These are phyloP conservation scores for Hyaloraphidium curvatum DNA, from an alignment of 192 early-diverging fungal species.

Conservation along the genomic window DNA sequence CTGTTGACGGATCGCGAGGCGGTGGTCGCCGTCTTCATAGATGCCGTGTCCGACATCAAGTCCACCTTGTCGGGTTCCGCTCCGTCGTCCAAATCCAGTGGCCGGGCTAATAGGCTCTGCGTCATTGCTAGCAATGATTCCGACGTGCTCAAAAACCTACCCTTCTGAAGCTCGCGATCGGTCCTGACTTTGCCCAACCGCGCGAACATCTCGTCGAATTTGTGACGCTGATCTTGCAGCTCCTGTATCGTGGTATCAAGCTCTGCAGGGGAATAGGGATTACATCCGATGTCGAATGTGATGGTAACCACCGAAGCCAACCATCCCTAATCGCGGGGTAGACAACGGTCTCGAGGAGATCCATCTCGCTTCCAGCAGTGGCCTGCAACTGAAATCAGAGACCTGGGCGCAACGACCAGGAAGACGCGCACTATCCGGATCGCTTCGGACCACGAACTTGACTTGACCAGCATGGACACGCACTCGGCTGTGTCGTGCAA, in stretches of 20 bases:
- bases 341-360: conserved; percentile 59
- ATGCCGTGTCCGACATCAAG: conserved; percentile 86
- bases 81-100: conserved; percentile 24
- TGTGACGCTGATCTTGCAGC: conserved; percentile 9
- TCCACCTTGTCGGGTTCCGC: conserved; percentile 84
- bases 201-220: conserved; percentile 9
- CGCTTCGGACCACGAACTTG: conserved; percentile 58
- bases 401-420: not conserved
- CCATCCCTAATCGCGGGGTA: conserved; percentile 40
- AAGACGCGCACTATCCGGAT: conserved; percentile 27
- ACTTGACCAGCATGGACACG: conserved; percentile 44
- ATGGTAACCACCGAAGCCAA: too few species aligned
- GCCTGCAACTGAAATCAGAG: conserved; percentile 17
- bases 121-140: conserved; percentile 3
- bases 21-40: conserved; percentile 75
- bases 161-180: conserved; percentile 4
- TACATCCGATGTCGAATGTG: too few species aligned
- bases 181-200: not conserved
- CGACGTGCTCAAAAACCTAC: conserved; percentile 4
- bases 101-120: not conserved
- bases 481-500: conserved; percentile 44
- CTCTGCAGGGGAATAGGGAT: conserved; percentile 5
- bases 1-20: conserved; percentile 13
- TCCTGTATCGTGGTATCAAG: conserved; percentile 20
- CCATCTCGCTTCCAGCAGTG: conserved; percentile 30